Evolutionary conservation across 352 stramenopile species (phyloP).

Genomic region (Pythium rhizo-oryzae): DNA sequence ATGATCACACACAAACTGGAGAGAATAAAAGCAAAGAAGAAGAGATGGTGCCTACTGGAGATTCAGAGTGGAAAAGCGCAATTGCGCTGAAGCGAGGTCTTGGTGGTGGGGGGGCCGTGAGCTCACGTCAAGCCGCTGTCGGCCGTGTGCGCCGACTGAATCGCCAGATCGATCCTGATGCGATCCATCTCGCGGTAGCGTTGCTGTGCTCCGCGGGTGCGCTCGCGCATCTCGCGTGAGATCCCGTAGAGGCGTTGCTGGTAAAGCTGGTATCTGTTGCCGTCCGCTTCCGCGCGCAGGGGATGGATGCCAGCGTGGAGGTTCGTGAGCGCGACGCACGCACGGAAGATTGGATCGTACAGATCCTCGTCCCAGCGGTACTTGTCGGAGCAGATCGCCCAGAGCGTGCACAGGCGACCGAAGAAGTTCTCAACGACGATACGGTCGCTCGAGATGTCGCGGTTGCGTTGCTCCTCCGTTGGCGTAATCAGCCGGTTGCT

Average conservation of each 20-base stretch:
- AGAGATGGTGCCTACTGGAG: background rate
- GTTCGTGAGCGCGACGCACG: conserved; percentile 19
- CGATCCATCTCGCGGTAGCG: conserved; percentile 6
- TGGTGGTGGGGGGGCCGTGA: background rate
- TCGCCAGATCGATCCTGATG: background rate
- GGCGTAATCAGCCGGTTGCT: background rate
- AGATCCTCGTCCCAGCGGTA: background rate
- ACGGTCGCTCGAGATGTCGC: no score
- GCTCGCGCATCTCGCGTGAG: conserved; percentile 6
- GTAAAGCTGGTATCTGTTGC: conserved; percentile 8
- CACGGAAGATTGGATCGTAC: conserved; percentile 7
- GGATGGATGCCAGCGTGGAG: conserved; percentile 2
- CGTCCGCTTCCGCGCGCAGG: background rate
- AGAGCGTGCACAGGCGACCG: no score
- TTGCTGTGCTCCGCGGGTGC: background rate
- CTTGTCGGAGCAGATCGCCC: no score
- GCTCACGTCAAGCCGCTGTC: conserved; percentile 9
- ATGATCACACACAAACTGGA: background rate
- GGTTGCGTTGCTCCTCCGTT: background rate
- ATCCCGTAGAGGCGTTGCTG: conserved; percentile 4
- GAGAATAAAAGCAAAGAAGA: background rate
- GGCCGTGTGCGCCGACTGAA: conserved; percentile 4
- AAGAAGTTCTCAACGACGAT: no score
- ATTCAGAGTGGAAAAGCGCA: background rate
- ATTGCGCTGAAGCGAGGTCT: background rate